Evolutionary conservation across 495 filamentous ascomycete species (phyloP), one percentile per base, ranked within the genome.

Genomic region (Penicillium lividum): DNA sequence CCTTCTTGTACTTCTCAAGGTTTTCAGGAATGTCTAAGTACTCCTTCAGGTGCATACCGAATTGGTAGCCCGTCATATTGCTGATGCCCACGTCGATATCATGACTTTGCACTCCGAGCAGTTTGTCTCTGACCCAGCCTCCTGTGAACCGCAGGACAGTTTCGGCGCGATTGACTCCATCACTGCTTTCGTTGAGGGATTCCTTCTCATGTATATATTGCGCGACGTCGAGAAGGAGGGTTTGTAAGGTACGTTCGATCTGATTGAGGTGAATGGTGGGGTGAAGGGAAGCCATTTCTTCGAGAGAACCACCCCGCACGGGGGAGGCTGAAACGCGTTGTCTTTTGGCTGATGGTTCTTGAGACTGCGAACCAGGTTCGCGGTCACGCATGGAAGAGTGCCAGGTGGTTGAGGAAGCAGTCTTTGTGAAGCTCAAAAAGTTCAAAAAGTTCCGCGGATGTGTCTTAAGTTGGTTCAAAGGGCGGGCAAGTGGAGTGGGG

Each of bases 41-140:
- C 22, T 80, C 61, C 61, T 89, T 84, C 53, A 89, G 71, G n/a
- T 83, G 80, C 34, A 78, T 73, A 4, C 84, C 86, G 68, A 97
- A 98, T 28, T 88, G 80, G 64, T 87, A 88, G 44, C 94, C 94
- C 0, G 93, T 98, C 92, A 97, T 94, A 51, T 82, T 87, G 77
- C 93, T 94, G 76, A 99, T 96, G 29, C 89, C 91, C 38, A 93
- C 89, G 68, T 99, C 94, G 60, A 99, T 96, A 63, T 99, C 94
- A 68, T 95, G 83, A 68, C 91, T 94, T 31, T 74, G 77, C 28
- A 87, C 75, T 8, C 88, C 89, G 2, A 99, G 81, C 8, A 99
- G 82, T 79, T 97, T 98, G 79, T 99, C 94, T 40, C 94, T 86
- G 29, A 99, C 95, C 94, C 94, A 99, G n/a, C 94, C 94, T 42